Evolutionary conservation across 164 flowering plant species (phyloP).

Genomic region (Santalum album): DNA sequence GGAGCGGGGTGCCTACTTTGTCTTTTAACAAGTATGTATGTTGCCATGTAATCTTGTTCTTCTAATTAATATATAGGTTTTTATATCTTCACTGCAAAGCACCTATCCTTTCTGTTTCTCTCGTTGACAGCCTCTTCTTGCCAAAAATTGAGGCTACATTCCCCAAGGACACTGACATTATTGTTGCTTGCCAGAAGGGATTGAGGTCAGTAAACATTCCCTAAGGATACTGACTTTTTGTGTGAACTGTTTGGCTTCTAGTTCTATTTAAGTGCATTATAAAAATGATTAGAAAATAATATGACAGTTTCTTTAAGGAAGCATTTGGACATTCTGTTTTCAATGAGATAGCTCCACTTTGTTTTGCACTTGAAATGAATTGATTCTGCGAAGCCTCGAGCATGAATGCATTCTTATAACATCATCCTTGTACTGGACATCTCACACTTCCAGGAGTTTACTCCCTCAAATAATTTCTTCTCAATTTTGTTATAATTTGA

Average conservation of each 20-base stretch:
- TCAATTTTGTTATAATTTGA: too few relatives aligned
- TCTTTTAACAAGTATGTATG: slow-evolving; percentile 50
- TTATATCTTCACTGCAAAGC: not conserved
- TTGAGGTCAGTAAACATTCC: slow-evolving; percentile 42
- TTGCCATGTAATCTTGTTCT: slow-evolving; percentile 1
- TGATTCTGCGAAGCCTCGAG: too few relatives aligned
- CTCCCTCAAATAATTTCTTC: too few relatives aligned
- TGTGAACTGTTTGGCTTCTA: not conserved
- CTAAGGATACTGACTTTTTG: not conserved
- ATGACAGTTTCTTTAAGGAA: not conserved
- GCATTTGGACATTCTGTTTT: not conserved
- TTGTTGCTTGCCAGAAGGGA: slow-evolving; percentile 96
- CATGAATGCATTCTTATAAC: too few relatives aligned
- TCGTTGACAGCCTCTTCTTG: slow-evolving; percentile 57
- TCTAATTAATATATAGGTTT: not conserved
- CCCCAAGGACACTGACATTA: slow-evolving; percentile 69
- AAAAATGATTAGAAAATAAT: not conserved
- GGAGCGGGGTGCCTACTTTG: slow-evolving; percentile 89
- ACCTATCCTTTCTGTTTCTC: not conserved
- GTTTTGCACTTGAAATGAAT: too few relatives aligned
- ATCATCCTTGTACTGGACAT: too few relatives aligned
- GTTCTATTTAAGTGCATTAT: not conserved
- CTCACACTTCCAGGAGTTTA: too few relatives aligned
- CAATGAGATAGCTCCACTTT: not conserved
- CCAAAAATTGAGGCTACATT: slow-evolving; percentile 59